Conservation (phyloP, 257 asterid genomes). For the Nicotiana benthamiana region DNA sequence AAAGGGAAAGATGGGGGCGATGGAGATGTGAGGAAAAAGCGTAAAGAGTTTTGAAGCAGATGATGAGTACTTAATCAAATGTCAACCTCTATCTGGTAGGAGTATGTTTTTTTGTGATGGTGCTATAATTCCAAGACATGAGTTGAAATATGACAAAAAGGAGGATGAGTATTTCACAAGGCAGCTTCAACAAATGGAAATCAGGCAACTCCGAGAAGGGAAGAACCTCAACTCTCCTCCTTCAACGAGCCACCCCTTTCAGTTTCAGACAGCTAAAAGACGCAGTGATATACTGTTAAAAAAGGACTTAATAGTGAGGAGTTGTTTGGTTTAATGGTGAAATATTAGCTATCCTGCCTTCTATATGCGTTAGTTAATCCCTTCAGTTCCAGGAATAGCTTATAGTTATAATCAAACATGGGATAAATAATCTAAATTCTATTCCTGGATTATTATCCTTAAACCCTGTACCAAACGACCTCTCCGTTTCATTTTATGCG, state of each 20-base stretch:
- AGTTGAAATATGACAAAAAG: constrained; percentile 28
- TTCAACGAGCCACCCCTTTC: constrained; percentile 18
- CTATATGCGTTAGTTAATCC: too few relatives aligned
- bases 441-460: too few relatives aligned
- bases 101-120: background rate
- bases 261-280: background rate
- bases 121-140: constrained; percentile 6
- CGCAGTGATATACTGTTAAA: background rate
- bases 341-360: too few relatives aligned
- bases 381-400: too few relatives aligned
- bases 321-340: too few relatives aligned
- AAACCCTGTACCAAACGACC: too few relatives aligned
- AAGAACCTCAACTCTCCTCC: constrained; percentile 17
- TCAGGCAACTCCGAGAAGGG: constrained; percentile 11
- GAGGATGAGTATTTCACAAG: constrained; percentile 21
- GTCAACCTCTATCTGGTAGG: constrained; percentile 18
- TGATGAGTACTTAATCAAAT: background rate
- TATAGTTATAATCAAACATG: too few relatives aligned
- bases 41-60: constrained; percentile 5
- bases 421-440: too few relatives aligned
- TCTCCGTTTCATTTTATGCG: too few relatives aligned
- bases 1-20: constrained; percentile 10
- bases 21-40: constrained; percentile 15
- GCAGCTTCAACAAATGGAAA: constrained; percentile 2
- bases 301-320: too few relatives aligned